Base-by-base conservation (phyloP, 106 monocot genomes). In the Phalaenopsis equestris region DNA sequence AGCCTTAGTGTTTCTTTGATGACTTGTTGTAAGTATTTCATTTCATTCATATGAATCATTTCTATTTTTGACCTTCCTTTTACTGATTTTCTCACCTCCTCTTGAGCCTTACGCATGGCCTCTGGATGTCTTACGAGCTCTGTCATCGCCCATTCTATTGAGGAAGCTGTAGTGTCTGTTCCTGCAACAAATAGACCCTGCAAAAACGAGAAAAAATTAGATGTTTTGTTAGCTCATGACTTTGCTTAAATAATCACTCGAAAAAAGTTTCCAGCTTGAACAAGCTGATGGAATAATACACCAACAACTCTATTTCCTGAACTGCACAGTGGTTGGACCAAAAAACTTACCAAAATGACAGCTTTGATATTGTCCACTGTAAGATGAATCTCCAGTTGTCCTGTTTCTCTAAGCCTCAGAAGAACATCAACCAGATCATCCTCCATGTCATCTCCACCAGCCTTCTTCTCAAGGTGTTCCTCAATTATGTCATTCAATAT, bases 1-100 rank as follows among this genome's bases (percentile, higher is more conserved):
- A 89, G 80, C 16, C 90, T 55, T 12, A 90, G 76, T 1, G 87
- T 87, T 67, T 90, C 90, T 46, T 90, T 90, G 2, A 85, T 58
- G 12, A 90, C 52, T 6, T 61, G 61, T 4, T 21, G n/a, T 21
- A 61, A 61, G 21, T 61, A 61, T 18, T 18, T 19, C 21, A 61
- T 18, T 21, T 61, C 21, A 21, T 10, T 61, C 7, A 61, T 21
- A 5, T 61, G 21, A n/a, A 19, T 61, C 6, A 8, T 3, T 6
- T 21, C 87, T 58, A 6, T 37, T 42, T n/a, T 56, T 83, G 24
- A 82, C 87, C 8, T 81, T 72, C 2, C 83, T 80, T 17, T 38
- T 0, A 45, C 80, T 80, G 17, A 85, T 76, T 38, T 88, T 85
- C 7, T 48, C 79, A 30, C 42, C 55, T 70, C 70, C 8, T 37